Conservation (phyloP, 163 green algal genomes). For the Scenedesmus sp. region DNA sequence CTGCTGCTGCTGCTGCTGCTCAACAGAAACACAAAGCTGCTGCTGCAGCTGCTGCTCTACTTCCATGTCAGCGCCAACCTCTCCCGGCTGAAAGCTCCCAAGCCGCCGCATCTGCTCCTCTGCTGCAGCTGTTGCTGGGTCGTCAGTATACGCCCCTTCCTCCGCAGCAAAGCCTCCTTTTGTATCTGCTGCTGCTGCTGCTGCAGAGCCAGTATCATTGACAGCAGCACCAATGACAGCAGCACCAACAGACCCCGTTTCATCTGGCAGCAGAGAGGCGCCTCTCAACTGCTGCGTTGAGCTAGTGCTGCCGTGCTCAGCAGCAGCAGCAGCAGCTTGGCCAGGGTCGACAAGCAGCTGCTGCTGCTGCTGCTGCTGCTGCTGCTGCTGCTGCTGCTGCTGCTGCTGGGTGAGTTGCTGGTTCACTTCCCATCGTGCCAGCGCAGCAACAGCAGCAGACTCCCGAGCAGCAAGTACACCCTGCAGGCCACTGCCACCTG, state of each 20-base stretch:
- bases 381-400: conserved; percentile 2
- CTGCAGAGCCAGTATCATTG: conserved; percentile 13
- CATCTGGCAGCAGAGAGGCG: not conserved
- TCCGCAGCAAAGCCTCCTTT: not conserved
- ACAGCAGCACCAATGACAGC: not conserved
- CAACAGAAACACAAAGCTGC: not conserved
- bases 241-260: not conserved
- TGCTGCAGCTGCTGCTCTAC: conserved; percentile 4
- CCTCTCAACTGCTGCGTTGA: not conserved
- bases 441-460: conserved; percentile 35
- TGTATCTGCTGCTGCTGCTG: not conserved
- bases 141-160: not conserved
- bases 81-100: conserved; percentile 21
- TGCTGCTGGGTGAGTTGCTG: conserved; percentile 27
- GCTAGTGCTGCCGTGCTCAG: not conserved
- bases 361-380: not conserved
- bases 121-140: conserved; percentile 32
- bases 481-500: not conserved
- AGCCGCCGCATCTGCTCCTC: conserved; percentile 26
- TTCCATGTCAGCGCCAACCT: not conserved
- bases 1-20: not conserved
- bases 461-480: not conserved
- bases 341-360: not conserved
- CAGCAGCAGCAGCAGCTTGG: not conserved
- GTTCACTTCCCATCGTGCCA: conserved; percentile 9